Conservation (phyloP, 306 rosid genomes). For the Ochetophila trinervis region DNA sequence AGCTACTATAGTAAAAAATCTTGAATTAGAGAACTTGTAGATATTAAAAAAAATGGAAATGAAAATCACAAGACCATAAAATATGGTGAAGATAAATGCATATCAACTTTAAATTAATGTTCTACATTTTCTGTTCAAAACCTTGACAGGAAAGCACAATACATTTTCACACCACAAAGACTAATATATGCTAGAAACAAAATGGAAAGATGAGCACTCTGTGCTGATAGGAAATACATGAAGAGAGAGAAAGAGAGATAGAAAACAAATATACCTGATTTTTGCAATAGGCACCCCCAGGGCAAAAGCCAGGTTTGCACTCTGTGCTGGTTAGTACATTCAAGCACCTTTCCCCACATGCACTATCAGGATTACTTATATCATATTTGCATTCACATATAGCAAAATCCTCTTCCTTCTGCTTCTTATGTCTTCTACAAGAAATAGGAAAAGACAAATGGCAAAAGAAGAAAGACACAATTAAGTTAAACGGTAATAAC, state of each 20-base stretch:
- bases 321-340: slow-evolving; percentile 86
- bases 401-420: slow-evolving; percentile 84
- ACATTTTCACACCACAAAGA: neutral
- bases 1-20: too few relatives aligned
- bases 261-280: slow-evolving; percentile 58
- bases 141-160: too few relatives aligned
- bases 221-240: neutral
- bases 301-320: slow-evolving; percentile 85
- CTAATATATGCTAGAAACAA: neutral
- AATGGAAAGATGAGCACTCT: neutral
- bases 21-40: too few relatives aligned
- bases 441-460: neutral
- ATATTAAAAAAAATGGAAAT: too few relatives aligned
- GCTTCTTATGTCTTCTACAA: slow-evolving; percentile 65
- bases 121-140: too few relatives aligned
- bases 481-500: neutral
- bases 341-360: slow-evolving; percentile 88
- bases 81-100: too few relatives aligned
- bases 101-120: too few relatives aligned
- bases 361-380: slow-evolving; percentile 49
- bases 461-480: slow-evolving; percentile 1
- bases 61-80: too few relatives aligned
- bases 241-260: too few relatives aligned
- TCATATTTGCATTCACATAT: slow-evolving; percentile 71
- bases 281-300: slow-evolving; percentile 61